These are phyloP conservation scores for Fraxinus americana DNA, from an alignment of 257 asterid species.

Conservation along the genomic window DNA sequence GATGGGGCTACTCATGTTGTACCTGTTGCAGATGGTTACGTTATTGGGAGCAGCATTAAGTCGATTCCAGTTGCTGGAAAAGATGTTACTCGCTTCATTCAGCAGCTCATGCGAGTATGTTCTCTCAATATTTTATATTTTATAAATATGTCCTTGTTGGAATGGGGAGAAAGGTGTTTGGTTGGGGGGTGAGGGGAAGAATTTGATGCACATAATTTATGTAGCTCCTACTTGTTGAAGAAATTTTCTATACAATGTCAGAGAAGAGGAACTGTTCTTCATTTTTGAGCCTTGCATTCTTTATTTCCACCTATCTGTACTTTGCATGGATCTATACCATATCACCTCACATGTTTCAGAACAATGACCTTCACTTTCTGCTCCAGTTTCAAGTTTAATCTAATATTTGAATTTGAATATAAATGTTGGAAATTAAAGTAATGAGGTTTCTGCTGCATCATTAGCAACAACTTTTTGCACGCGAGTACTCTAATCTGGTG, in stretches of 20 bases:
- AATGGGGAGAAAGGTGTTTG: neutral
- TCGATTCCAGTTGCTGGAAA: conserved; percentile 84
- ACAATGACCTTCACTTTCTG: too few relatives aligned
- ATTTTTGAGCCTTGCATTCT: neutral
- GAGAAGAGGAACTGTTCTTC: conserved; percentile 1
- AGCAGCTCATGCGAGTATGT: conserved; percentile 87
- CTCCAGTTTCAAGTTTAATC: too few relatives aligned
- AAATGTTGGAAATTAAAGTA: conserved; percentile 12
- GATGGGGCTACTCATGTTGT: conserved; percentile 99
- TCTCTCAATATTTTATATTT: conserved; percentile 25
- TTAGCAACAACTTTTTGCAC: too few relatives aligned
- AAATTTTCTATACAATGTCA: neutral
- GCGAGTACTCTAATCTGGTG: too few relatives aligned
- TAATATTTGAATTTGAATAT: neutral
- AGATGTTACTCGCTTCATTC: conserved; percentile 85
- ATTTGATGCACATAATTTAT: neutral
- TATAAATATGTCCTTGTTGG: neutral
- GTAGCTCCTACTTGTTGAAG: neutral
- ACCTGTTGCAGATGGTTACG: conserved; percentile 99
- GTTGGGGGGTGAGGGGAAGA: neutral
- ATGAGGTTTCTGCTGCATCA: too few relatives aligned
- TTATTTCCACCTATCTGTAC: neutral
- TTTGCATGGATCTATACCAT: too few relatives aligned
- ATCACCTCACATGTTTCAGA: too few relatives aligned
- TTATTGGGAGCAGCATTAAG: conserved; percentile 95